These are phyloP conservation scores for Triticum dicoccoides DNA, from an alignment of 176 grass and related monocot genomes.

Conservation along the genomic window DNA sequence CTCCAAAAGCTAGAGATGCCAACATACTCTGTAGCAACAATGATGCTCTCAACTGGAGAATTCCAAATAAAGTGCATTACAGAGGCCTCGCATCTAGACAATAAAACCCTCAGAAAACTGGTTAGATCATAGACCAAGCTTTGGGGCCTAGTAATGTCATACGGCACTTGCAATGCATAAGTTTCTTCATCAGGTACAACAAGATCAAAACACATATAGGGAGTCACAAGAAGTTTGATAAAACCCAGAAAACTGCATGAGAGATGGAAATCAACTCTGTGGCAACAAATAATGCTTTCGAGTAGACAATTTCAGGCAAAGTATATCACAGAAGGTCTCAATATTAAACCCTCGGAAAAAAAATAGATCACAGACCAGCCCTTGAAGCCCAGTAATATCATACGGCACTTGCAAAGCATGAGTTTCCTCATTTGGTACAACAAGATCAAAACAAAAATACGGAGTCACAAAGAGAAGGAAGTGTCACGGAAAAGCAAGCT, in stretches of 20 bases:
- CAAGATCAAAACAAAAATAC: neutral
- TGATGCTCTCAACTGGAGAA: neutral
- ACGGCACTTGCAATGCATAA: conserved; percentile 18
- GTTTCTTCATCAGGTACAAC: conserved; percentile 4
- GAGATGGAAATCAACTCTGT: neutral
- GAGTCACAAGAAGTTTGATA: neutral
- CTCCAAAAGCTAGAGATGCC: neutral
- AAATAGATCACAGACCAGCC: neutral
- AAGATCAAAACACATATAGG: neutral
- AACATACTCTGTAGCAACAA: neutral
- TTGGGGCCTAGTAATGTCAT: conserved; percentile 13
- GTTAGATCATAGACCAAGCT: neutral
- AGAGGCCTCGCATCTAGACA: neutral
- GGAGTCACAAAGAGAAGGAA: neutral
- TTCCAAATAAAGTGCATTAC: neutral
- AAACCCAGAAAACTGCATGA: neutral
- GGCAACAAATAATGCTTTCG: neutral
- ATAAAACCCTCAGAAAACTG: neutral
- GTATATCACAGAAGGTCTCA: neutral
- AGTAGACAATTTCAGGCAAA: neutral
- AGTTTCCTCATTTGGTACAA: neutral
- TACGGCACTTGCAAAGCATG: conserved; percentile 4
- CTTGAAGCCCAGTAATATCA: neutral
- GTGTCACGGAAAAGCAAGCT: neutral
- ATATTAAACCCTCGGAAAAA: neutral